Evolutionary conservation across 495 filamentous ascomycete species (phyloP).

Genomic region (Annulohypoxylon moriforme): DNA sequence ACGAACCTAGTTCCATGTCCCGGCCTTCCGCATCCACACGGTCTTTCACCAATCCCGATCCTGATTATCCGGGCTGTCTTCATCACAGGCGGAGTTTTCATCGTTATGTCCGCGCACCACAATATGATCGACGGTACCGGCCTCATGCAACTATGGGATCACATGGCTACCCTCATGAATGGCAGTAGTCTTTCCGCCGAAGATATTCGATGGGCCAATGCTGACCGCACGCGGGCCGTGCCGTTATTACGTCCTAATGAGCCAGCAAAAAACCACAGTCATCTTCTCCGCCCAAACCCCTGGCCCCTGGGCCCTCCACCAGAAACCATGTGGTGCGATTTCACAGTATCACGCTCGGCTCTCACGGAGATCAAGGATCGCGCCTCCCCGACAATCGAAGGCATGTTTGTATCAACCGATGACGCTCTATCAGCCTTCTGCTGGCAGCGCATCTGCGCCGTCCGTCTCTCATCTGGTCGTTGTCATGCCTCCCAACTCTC

Average conservation of each 20-base stretch:
- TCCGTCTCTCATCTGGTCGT: not conserved
- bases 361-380: not conserved
- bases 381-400: not conserved
- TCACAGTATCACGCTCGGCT: not conserved
- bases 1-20: not conserved
- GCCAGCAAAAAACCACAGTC: constrained; percentile 2
- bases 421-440: constrained; percentile 10
- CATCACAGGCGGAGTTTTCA: not conserved
- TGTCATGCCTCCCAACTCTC: not conserved
- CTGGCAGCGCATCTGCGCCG: constrained; percentile 4
- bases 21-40: not conserved
- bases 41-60: not conserved
- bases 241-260: not conserved
- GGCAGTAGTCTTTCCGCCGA: not conserved
- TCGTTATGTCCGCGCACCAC: not conserved
- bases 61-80: not conserved
- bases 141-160: not conserved
- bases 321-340: not conserved
- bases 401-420: not conserved
- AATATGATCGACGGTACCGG: constrained; percentile 6
- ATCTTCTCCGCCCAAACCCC: not conserved
- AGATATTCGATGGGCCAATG: not conserved
- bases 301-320: not conserved
- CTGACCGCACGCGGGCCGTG: not conserved
- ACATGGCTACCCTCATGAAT: constrained; percentile 7